Evolutionary conservation across 2,329 filamentous ascomycete species (phyloP).

Genomic region (Graphilbum fragrans): DNA sequence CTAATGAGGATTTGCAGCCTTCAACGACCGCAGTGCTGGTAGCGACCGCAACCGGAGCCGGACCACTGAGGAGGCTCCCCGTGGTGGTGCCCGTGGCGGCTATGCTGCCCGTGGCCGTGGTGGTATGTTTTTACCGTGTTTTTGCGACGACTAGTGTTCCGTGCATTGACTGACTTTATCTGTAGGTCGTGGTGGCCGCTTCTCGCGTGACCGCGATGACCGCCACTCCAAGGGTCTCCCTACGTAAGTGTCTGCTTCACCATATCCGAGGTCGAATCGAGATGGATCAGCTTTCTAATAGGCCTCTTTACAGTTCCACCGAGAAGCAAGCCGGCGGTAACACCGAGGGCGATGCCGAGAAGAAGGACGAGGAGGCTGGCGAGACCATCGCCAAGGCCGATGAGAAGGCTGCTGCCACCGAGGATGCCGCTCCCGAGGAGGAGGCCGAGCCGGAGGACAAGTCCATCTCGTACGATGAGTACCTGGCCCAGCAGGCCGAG

Average conservation of each 20-base stretch:
- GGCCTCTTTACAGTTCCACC: constrained; percentile 45
- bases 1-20: constrained; percentile 42
- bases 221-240: constrained; percentile 36
- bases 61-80: constrained; percentile 56
- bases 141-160: too few relatives aligned
- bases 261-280: too few relatives aligned
- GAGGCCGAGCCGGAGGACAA: constrained; percentile 65
- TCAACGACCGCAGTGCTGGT: constrained; percentile 79
- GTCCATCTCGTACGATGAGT: constrained; percentile 80
- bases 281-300: too few relatives aligned
- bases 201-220: constrained; percentile 42
- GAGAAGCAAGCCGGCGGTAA: constrained; percentile 86
- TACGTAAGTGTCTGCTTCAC: constrained; percentile 34
- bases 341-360: constrained; percentile 68
- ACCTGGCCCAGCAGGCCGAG: constrained; percentile 59
- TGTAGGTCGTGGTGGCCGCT: constrained; percentile 40
- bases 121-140: constrained; percentile 26
- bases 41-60: constrained; percentile 71
- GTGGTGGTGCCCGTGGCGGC: constrained; percentile 45
- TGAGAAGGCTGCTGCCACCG: constrained; percentile 54
- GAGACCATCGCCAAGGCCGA: constrained; percentile 81
- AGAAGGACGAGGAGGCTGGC: constrained; percentile 83
- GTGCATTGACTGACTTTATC: too few relatives aligned
- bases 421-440: constrained; percentile 19
- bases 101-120: constrained; percentile 51